Evolutionary conservation across 2,329 filamentous ascomycete genomes (phyloP), one percentile per base, ranked within the genome.

Genomic region (Diaporthe nobilis): DNA sequence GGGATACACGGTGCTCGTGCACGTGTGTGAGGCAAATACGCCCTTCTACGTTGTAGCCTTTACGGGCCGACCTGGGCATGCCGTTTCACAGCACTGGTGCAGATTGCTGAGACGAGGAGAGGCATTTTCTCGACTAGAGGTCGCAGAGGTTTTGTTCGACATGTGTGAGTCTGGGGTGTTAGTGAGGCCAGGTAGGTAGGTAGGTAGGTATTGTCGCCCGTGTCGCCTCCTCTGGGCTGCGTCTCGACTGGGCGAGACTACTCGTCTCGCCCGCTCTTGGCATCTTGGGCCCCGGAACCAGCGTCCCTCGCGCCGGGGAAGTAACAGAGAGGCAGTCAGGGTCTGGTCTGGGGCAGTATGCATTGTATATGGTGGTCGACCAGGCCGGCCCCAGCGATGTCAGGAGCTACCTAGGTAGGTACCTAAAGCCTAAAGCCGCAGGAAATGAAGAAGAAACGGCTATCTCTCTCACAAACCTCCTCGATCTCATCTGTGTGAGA

Each of bases 241-340:
- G 65, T 28, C 58, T 61, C 58, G 57, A 42, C 57, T 60, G 57
- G 57, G 10, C 34, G 8, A 57, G 53, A 25, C 57, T 8, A 39
- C 58, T 7, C 58, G 60, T 63, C 65, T 55, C 65, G 65, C 25
- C 49, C n/a, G 31, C 31, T 15, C 65, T 70, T 70, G 47, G 65
- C 49, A 55, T 39, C 22, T 68, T 25, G 47, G 49, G 3, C 2
- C 65, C 34, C 44, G 34, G 65, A 42, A 55, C 22, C 65, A 55
- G 22, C 42, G 22, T 37, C 34, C 49, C 49, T 70, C 9, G 22
- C 47, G 34, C 31, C 22, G 47, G 28, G 47, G 28, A 53, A 2
- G 31, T 28, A 10, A 28, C 20, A 9, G 31, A 34, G 42, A 22
- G 55, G 20, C 17, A 22, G 34, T 22, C 55, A 22, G n/a, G 22